Evolutionary conservation across 2,329 filamentous ascomycete genomes (phyloP), one percentile per base, ranked within the genome.

Genomic region (Aspergillus sp.): DNA sequence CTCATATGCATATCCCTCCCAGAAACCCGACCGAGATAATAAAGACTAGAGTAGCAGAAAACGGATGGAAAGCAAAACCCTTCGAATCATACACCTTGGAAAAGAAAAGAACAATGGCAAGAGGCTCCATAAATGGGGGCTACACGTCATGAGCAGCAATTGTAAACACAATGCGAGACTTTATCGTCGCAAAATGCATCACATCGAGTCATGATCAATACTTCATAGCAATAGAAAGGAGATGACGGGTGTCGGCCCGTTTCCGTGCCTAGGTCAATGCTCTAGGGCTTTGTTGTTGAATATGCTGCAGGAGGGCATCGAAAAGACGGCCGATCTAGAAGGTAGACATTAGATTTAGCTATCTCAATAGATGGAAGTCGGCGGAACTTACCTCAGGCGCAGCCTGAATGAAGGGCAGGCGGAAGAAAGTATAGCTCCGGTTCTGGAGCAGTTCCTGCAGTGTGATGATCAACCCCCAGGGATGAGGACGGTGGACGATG

Each of bases 381-480:
- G 40, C 4, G 19, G 16, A 51, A 60, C 70, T 71, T 79, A 95
- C 91, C 79, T 96, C 91, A 59, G 91, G 91, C 61, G 87, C 84
- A 60, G 87, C 83, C 77, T 96, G 95, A 73, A 97, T 89, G 65
- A 95, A 96, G 22, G 90, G 89, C 60, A 96, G 80, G 47, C 94
- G 89, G 78, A 95, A 97, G 79, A 99, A 95, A 66, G 85, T 85
- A 72, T 93, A 95, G 67, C 86, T 89, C 49, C 89, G 86, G 69
- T 95, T 96, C 79, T 95, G 95, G 60, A 95, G 80, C 52, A 99
- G 81, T 76, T 97, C 94, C 57, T 94, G 77, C 55, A 95, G 82
- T 33, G 91, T 93, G 57, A 92, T 86, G 68, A 96, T 86, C 41
- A 99, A 77, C 11, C 95, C 95, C 93, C 93, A 97, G 16, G 95